Evolutionary conservation across 148 eudicot species (phyloP).

Genomic region (Oxyria digyna): DNA sequence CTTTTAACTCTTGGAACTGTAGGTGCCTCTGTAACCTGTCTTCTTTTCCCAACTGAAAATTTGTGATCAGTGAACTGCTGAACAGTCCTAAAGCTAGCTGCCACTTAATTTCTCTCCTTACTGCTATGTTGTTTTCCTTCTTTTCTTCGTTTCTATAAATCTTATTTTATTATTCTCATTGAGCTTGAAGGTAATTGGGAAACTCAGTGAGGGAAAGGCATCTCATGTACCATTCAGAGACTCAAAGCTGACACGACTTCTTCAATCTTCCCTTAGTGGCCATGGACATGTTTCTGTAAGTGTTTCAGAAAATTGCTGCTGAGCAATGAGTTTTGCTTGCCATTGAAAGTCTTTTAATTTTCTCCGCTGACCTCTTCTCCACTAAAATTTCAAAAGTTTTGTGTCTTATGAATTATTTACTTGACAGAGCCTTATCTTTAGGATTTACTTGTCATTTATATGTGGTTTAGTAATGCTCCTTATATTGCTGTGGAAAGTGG

Average conservation of each 20-base stretch:
- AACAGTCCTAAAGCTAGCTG: not conserved
- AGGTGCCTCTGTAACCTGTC: conserved; percentile 20
- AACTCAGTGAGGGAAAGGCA: conserved; percentile 64
- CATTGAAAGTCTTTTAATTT: not conserved
- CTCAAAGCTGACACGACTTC: conserved; percentile 68
- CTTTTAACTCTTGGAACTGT: conserved; percentile 80
- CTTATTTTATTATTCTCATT: not conserved
- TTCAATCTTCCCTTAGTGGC: conserved; percentile 77
- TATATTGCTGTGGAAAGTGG: not conserved
- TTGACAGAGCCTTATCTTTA: not conserved
- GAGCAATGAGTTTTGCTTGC: not conserved
- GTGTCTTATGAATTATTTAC: not conserved
- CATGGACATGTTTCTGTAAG: conserved; percentile 77
- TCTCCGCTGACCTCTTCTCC: not conserved
- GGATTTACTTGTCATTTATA: not conserved
- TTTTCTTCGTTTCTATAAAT: not conserved
- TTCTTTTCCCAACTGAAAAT: not conserved
- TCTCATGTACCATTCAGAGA: conserved; percentile 70
- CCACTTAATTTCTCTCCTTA: not conserved
- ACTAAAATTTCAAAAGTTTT: not conserved
- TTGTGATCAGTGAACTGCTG: not conserved
- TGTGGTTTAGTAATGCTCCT: not conserved
- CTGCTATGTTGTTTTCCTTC: not conserved
- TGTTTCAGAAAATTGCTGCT: conserved; percentile 1
- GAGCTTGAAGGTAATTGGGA: conserved; percentile 44